Base-by-base conservation (phyloP, 495 filamentous ascomycete species). In the Talaromyces thailandensis region DNA sequence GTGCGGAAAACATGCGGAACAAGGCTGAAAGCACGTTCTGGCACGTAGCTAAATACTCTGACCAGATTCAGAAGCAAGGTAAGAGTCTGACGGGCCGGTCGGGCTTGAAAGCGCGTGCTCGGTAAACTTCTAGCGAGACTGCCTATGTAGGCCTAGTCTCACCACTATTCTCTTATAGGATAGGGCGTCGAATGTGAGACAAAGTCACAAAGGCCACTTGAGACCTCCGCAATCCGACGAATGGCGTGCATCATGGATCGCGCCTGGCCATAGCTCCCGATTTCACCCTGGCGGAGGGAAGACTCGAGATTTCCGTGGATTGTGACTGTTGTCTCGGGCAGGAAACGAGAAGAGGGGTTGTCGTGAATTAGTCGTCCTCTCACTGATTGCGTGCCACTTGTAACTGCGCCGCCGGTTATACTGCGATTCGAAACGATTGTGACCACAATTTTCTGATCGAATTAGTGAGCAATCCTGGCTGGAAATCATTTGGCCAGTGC, bases 241-340 rank as follows among this genome's bases (percentile, higher is more conserved):
- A 57, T 57, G 55, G 55, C 55, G 29, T 57, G 55, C 55, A 57
- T 55, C 51, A 24, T 4, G 24, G 51, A 24, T 28, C 23, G 55
- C 55, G 9, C 9, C 16, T 57, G 55, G 55, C 55, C 55, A 57
- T 57, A 57, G 55, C 55, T 57, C 55, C 55, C 50, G 50, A 53
- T 25, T 53, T 53, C 50, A 53, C 50, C 50, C 50, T 25, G 3
- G 21, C 50, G 50, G 50, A 24, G 14, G 23, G 28, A 6, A 2
- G 12, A 28, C 25, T 28, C 11, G 50, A 26, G 6, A 55, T 55
- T 1, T 6, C 25, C 52, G 52, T 6, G 24, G 29, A 3, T 29
- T 29, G 3, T 29, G 6, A 40, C 12, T 40, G 35, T 28, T 53
- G 24, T 24, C 23, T 25, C 50, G 25, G 6, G 18, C 43, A 18